A percentile compares a stretch with the other conserved stretches of the same genome.
Evolutionary conservation across 805 yeast species (phyloP).

Genomic region (Lachancea quebecensis): DNA sequence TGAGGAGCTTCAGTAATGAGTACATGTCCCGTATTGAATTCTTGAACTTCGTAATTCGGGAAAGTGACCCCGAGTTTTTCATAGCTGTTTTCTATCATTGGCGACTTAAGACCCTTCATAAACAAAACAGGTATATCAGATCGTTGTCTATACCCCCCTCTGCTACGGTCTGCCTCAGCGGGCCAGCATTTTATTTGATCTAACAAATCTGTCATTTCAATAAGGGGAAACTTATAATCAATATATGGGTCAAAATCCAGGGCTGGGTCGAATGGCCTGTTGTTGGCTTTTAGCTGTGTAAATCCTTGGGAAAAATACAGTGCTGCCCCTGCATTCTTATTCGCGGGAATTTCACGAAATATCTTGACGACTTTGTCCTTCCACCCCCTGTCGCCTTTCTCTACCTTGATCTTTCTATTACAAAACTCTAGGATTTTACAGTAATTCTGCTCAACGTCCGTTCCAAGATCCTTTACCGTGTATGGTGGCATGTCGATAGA

Average conservation of each 20-base stretch:
- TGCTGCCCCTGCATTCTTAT: constrained; percentile 14
- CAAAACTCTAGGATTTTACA: constrained; percentile 18
- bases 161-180: constrained; percentile 7
- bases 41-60: constrained; percentile 20
- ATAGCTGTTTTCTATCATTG: constrained; percentile 34
- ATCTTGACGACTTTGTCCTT: constrained; percentile 13
- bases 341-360: constrained; percentile 16
- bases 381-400: constrained; percentile 22
- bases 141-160: constrained; percentile 2
- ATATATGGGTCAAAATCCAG: constrained; percentile 12
- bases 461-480: constrained; percentile 17
- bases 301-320: constrained; percentile 29
- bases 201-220: constrained; percentile 23
- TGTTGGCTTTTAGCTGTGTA: constrained; percentile 17
- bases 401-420: constrained; percentile 15
- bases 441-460: constrained; percentile 17
- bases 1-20: constrained; percentile 25
- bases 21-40: constrained; percentile 29
- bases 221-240: constrained; percentile 18
- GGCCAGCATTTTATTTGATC: constrained; percentile 23
- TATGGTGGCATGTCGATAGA: constrained; percentile 36
- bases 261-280: constrained; percentile 3
- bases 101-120: constrained; percentile 39
- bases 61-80: constrained; percentile 17
- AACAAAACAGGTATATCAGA: constrained; percentile 35